A percentile compares a stretch with the other conserved stretches of the same genome.
Conservation (phyloP, 2,329 filamentous ascomycete genomes). For the Fusarium illudens region DNA sequence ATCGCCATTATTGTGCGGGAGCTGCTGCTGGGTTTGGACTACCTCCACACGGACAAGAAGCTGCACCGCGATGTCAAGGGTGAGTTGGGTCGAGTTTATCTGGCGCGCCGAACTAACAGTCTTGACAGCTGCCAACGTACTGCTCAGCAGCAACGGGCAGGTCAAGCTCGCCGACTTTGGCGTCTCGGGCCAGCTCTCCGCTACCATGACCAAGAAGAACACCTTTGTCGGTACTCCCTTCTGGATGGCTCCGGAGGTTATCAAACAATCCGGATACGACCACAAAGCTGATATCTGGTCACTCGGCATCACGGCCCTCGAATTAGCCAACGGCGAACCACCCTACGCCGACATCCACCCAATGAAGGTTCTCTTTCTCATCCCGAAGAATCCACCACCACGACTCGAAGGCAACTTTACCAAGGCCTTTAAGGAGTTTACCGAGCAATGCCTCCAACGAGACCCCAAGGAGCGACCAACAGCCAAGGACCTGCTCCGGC, state of each 20-base stretch:
- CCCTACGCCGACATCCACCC: slow-evolving; percentile 97
- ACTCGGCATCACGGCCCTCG: slow-evolving; percentile 90
- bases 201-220: slow-evolving; percentile 99
- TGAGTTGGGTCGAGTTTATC: slow-evolving; percentile 47
- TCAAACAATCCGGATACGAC: slow-evolving; percentile 97
- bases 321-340: slow-evolving; percentile 89
- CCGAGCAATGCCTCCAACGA: slow-evolving; percentile 83
- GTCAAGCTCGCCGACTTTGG: slow-evolving; percentile 98
- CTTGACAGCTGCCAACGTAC: slow-evolving; percentile 82
- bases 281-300: slow-evolving; percentile 99
- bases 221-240: slow-evolving; percentile 98
- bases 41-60: slow-evolving; percentile 95
- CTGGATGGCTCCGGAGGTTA: slow-evolving; percentile 99
- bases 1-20: slow-evolving; percentile 96
- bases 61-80: slow-evolving; percentile 96
- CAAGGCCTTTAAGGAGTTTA: slow-evolving; percentile 84
- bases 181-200: slow-evolving; percentile 93
- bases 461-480: slow-evolving; percentile 90
- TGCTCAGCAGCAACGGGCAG: slow-evolving; percentile 89
- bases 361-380: slow-evolving; percentile 97
- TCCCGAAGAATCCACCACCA: slow-evolving; percentile 92
- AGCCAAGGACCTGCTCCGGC: slow-evolving; percentile 85
- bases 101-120: not conserved
- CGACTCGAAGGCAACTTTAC: slow-evolving; percentile 82
- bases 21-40: slow-evolving; percentile 87